Base-by-base conservation (phyloP, 495 filamentous ascomycete species). In the Recurvomyces mirabilis region DNA sequence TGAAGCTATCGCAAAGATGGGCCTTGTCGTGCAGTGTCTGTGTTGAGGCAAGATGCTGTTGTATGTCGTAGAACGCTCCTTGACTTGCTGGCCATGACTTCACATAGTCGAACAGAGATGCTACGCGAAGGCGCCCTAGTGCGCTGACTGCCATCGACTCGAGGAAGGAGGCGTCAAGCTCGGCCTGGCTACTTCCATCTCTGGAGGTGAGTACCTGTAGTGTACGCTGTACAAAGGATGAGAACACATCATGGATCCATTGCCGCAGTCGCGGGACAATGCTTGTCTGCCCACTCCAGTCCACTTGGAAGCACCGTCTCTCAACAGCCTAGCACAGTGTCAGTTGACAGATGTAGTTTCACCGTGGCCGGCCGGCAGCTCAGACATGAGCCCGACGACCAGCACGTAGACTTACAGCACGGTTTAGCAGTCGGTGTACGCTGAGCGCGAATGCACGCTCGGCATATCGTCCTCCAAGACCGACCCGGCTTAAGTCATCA, bases 21-120 rank as follows among this genome's bases (percentile, higher is more conserved):
- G 52, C 53, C 44, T 78, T 68, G 60, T 81, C 55, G 60, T 65
- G 49, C 60, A 81, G 52, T 59, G 75, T 63, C 59, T 78, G 59
- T n/a, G n/a, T n/a, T n/a, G n/a, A n/a, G 54, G 77, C 75, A 40
- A 61, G 49, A 57, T 59, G 49, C 20, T 47, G 29, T 14, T 36
- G 21, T 23, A 49, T 53, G 40, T 96, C 91, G 41, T 89, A 77
- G 35, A 95, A 76, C 4, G 83, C 88, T n/a, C 84, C 85, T 23
- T 71, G 71, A 47, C 80, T 87, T 7, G 61, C 62, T 13, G 71
- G 56, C 91, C 91, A 95, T 18, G 78, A 75, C 26, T 87, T 72
- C 33, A 93, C 78, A 40, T 93, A 83, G 49, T 93, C 81, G 51
- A 95, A 98, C 5, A 98, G 67, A 56, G 42, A 23, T 24, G 9